A percentile compares a stretch with the other conserved stretches of the same genome.
Evolutionary conservation across 2,329 filamentous ascomycete species (phyloP).

Genomic region (Fusarium falciforme): DNA sequence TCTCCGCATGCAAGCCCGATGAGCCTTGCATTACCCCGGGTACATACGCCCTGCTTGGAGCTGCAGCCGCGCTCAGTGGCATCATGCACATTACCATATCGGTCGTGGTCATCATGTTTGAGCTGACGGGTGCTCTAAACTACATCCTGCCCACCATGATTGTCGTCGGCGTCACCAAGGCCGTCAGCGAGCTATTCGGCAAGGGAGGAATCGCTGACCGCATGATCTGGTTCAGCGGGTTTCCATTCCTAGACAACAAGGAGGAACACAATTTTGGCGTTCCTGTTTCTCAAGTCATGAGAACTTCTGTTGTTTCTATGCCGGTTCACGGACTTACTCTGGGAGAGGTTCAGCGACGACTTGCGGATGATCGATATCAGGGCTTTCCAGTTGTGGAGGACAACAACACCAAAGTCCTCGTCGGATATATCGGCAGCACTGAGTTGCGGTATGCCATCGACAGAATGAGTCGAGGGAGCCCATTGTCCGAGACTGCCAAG

Average conservation of each 20-base stretch:
- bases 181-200: constrained; percentile 89
- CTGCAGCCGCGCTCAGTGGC: constrained; percentile 88
- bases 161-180: constrained; percentile 96
- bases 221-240: constrained; percentile 99
- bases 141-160: constrained; percentile 99
- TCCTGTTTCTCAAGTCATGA: constrained; percentile 92
- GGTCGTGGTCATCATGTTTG: constrained; percentile 99
- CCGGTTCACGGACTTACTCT: constrained; percentile 80
- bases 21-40: constrained; percentile 96
- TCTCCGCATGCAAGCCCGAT: constrained; percentile 88
- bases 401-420: constrained; percentile 73
- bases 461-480: constrained; percentile 76
- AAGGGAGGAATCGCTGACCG: constrained; percentile 96
- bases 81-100: constrained; percentile 99
- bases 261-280: constrained; percentile 98
- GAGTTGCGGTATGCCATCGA: constrained; percentile 93
- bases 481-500: constrained; percentile 73
- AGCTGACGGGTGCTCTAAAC: constrained; percentile 94
- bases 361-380: constrained; percentile 84
- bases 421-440: constrained; percentile 93
- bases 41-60: constrained; percentile 95
- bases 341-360: constrained; percentile 79
- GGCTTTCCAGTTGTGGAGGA: constrained; percentile 94
- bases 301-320: constrained; percentile 77
- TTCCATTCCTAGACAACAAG: constrained; percentile 96